A percentile compares a stretch with the other conserved stretches of the same genome.
These are phyloP conservation scores for Dillenia suffruticosa DNA, from an alignment of 164 flowering plant genomes.

Conservation along the genomic window DNA sequence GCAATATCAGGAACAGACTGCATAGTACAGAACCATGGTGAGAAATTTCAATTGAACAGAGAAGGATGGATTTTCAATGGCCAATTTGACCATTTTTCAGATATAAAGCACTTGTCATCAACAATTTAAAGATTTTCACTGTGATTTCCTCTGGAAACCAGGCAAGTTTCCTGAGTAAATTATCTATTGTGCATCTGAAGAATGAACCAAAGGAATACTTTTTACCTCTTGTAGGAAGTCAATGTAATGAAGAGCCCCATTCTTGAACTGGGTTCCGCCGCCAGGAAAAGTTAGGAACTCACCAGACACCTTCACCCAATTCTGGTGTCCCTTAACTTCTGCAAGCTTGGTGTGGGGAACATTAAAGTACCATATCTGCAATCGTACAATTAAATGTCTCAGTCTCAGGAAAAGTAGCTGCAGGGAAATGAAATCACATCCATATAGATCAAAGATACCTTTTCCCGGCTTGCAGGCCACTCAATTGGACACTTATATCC, in stretches of 20 bases:
- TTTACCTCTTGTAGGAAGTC: slow-evolving; percentile 76
- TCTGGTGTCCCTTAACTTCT: slow-evolving; percentile 83
- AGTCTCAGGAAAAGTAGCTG: not conserved
- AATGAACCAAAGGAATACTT: not conserved
- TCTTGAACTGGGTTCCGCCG: slow-evolving; percentile 96
- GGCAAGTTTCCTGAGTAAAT: not conserved
- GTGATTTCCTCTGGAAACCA: not conserved
- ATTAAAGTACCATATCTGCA: slow-evolving; percentile 92
- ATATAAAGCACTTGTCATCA: not conserved
- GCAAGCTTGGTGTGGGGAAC: slow-evolving; percentile 95
- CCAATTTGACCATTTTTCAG: not conserved
- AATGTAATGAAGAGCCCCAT: slow-evolving; percentile 93
- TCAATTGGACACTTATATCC: slow-evolving; percentile 71
- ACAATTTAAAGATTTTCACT: not conserved
- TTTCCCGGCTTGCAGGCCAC: slow-evolving; percentile 96
- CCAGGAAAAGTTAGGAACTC: slow-evolving; percentile 96
- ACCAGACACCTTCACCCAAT: slow-evolving; percentile 92
- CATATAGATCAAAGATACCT: slow-evolving; percentile 38
- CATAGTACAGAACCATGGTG: slow-evolving; percentile 2
- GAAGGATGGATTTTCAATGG: not conserved
- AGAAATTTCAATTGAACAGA: slow-evolving; percentile 3
- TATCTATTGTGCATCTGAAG: not conserved
- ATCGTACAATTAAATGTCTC: slow-evolving; percentile 1
- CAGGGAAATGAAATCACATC: not conserved
- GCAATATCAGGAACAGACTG: slow-evolving; percentile 77